Percentiles rank a stretch among this genome's conserved stretches.
Conservation (phyloP, 2,329 filamentous ascomycete genomes). For the Apiospora sp. region DNA sequence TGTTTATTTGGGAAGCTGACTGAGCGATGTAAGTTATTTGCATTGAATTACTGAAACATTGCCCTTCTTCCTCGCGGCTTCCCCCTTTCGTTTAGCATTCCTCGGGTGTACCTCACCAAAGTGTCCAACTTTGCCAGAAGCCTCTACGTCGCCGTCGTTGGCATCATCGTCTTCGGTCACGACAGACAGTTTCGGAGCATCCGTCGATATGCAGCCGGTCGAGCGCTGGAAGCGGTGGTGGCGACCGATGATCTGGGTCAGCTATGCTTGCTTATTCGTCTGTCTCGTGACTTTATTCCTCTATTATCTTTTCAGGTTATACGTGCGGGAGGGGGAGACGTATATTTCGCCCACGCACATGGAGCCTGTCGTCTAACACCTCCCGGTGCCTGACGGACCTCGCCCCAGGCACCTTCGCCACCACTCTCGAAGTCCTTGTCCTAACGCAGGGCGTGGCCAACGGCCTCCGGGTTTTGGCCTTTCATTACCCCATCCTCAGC, state of each 20-base stretch:
- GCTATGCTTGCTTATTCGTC: constrained; percentile 36
- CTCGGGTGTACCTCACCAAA: constrained; percentile 40
- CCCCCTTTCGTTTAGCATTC: constrained; percentile 41
- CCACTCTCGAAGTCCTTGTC: constrained; percentile 44
- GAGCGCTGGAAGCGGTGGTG: constrained; percentile 45
- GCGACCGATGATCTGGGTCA: constrained; percentile 46
- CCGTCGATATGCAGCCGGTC: constrained; percentile 41
- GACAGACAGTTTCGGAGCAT: constrained; percentile 44
- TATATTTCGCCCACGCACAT: neutral
- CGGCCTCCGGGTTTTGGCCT: constrained; percentile 48
- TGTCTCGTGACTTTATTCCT: neutral
- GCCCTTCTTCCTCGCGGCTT: constrained; percentile 32
- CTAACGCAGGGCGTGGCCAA: constrained; percentile 50
- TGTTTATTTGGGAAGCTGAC: neutral
- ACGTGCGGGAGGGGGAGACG: neutral
- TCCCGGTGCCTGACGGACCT: constrained; percentile 45
- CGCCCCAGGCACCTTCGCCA: constrained; percentile 44
- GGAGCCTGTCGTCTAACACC: too few species aligned
- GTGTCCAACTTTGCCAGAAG: constrained; percentile 39
- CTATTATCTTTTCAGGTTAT: neutral
- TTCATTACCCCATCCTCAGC: constrained; percentile 47
- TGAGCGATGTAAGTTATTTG: neutral
- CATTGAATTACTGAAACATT: neutral
- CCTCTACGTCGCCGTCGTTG: constrained; percentile 38
- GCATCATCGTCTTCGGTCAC: constrained; percentile 41